Base-by-base conservation (phyloP, 768 basidiomycete genomes). In the Hygrocybe punicea region DNA sequence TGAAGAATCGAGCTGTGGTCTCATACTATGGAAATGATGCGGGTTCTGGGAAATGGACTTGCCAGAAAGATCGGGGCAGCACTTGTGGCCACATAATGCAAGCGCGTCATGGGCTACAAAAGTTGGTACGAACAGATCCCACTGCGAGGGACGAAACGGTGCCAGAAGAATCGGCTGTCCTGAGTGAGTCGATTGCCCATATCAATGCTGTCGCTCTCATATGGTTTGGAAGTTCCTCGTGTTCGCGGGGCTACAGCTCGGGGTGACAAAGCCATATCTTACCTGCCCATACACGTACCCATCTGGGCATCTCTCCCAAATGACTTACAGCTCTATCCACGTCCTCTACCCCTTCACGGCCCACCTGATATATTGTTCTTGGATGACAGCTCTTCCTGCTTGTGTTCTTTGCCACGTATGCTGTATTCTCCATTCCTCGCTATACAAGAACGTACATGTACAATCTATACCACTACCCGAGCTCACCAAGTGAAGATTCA, bases 201-300 rank as follows among this genome's bases (percentile, higher is more conserved):
- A 6, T 36, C 23, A 23, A 34, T 34, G 21, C 33, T n/a, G 14
- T 23, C 14, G 29, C 24, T 37, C 19, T 17, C 36, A 47, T 17
- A 42, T 52, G 36, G 23, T 19, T 16, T 36, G 21, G 8, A 44
- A 59, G 58, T 49, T 6, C 54, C 42, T 14, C 19, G 45, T 33
- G 53, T 59, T 49, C 25, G 45, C 17, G 17, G 21, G 4, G 58
- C 44, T 19, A 17, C 23, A 21, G 34, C 25, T 10, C 11, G 33
- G 5, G 21, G 14, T 14, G 33, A 59, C 13, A 36, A 33, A 17
- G 34, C 53, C 23, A 47, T 60, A 14, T 60, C 59, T 16, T 37
- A 60, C 42, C 46, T 60, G 17, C 49, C 57, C 9, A 50, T 60
- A 17, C 56, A 23, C n/a, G 58, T 58, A 17, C 59, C 59, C 6